Conservation (phyloP, 202 grass and related monocot genomes). For the Brachypodium distachyon region DNA sequence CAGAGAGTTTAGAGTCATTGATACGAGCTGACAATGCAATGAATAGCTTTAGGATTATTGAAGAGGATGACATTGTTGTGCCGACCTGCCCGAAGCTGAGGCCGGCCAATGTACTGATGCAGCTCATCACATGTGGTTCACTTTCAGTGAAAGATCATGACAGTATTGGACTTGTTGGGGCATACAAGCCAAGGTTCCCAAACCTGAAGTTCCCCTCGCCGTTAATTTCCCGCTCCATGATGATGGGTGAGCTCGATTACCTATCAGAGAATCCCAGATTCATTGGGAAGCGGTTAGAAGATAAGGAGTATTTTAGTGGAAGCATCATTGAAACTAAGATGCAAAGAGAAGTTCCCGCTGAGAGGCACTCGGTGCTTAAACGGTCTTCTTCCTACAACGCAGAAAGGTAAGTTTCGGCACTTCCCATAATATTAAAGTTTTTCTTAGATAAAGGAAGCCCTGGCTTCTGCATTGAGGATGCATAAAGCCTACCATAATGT, state of each 20-base stretch:
- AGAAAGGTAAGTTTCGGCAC: constrained; percentile 52
- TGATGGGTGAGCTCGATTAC: constrained; percentile 60
- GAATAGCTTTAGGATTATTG: constrained; percentile 46
- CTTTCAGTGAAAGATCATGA: constrained; percentile 74
- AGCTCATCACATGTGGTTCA: constrained; percentile 81
- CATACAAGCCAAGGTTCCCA: constrained; percentile 57
- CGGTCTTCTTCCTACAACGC: constrained; percentile 79
- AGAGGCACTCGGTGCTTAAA: constrained; percentile 51
- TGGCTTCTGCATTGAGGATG: too few relatives aligned
- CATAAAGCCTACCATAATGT: too few relatives aligned
- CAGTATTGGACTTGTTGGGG: constrained; percentile 37
- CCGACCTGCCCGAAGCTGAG: constrained; percentile 54
- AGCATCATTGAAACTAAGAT: constrained; percentile 87
- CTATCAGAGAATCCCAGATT: constrained; percentile 56
- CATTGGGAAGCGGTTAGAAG: constrained; percentile 51
- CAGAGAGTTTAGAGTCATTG: constrained; percentile 79
- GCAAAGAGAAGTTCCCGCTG: constrained; percentile 44
- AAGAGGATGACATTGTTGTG: constrained; percentile 65
- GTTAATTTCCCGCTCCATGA: constrained; percentile 45
- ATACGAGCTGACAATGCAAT: constrained; percentile 48
- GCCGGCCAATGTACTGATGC: constrained; percentile 65
- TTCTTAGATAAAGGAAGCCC: too few relatives aligned
- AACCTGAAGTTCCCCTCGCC: constrained; percentile 54
- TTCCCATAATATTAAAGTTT: neutral
- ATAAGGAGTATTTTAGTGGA: constrained; percentile 90